These are phyloP conservation scores for Solanum sejunctum DNA, from an alignment of 257 asterid genomes.

Conservation along the genomic window DNA sequence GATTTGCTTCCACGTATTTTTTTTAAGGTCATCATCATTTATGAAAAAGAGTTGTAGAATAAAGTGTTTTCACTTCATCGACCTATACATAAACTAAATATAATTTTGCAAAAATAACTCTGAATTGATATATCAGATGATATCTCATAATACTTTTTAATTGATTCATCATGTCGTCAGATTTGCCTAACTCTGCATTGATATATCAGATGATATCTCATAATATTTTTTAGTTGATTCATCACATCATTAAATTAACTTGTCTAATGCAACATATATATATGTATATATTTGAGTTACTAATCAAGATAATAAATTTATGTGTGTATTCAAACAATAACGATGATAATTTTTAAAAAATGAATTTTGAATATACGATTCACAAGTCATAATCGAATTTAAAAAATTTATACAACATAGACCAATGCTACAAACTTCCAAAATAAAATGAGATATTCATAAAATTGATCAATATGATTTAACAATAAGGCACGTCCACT, in stretches of 20 bases:
- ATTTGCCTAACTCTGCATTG: background rate
- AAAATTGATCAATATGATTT: background rate
- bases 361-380: background rate
- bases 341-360: background rate
- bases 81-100: background rate
- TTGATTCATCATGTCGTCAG: background rate
- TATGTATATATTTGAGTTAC: too few species aligned
- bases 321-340: too few species aligned
- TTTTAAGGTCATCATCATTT: background rate
- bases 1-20: background rate
- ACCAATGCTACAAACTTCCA: too few species aligned
- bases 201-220: background rate
- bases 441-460: too few species aligned
- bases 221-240: background rate
- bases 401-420: background rate
- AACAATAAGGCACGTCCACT: background rate
- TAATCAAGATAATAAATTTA: too few species aligned
- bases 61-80: background rate
- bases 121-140: background rate
- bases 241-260: fast-evolving
- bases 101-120: background rate
- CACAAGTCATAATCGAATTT: background rate
- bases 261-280: background rate
- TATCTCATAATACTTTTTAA: background rate
- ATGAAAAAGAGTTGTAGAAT: background rate